Evolutionary conservation across 805 yeast genomes (phyloP).

Genomic region (Wickerhamomyces hampshirensis): DNA sequence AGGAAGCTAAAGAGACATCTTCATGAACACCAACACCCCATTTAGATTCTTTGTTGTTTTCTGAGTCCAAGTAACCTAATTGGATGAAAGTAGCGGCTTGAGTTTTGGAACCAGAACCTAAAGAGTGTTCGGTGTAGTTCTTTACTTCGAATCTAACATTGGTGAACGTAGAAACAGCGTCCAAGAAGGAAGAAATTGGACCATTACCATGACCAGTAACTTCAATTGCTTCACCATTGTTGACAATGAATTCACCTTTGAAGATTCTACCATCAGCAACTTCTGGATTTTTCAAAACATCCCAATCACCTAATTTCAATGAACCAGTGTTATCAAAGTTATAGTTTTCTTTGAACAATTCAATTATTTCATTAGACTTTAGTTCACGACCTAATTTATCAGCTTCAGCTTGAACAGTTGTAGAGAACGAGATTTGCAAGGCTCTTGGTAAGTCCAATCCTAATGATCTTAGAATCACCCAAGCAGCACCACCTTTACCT

Average conservation of each 20-base stretch:
- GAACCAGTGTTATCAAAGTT: conserved; percentile 38
- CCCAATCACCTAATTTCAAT: conserved; percentile 38
- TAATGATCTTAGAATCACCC: conserved; percentile 67
- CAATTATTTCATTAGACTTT: conserved; percentile 58
- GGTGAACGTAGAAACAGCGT: conserved; percentile 52
- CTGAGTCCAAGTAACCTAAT: conserved; percentile 41
- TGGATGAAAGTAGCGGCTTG: conserved; percentile 76
- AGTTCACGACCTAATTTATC: conserved; percentile 66
- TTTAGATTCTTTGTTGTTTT: conserved; percentile 35
- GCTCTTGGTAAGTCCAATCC: conserved; percentile 72
- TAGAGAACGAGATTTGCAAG: conserved; percentile 64
- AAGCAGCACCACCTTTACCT: conserved; percentile 88
- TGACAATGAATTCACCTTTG: conserved; percentile 35
- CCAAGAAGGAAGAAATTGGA: conserved; percentile 69
- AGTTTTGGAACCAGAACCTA: conserved; percentile 66
- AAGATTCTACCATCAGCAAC: conserved; percentile 39
- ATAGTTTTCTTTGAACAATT: conserved; percentile 51
- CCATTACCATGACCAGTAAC: conserved; percentile 69
- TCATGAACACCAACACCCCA: conserved; percentile 96
- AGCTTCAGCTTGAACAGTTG: conserved; percentile 58
- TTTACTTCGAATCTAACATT: conserved; percentile 55
- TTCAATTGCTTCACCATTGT: conserved; percentile 26
- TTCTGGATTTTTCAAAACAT: conserved; percentile 28
- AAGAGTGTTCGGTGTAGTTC: conserved; percentile 66
- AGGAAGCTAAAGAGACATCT: conserved; percentile 84